Evolutionary conservation across 768 basidiomycete genomes (phyloP).

Genomic region (Sporobolomyces roseus): DNA sequence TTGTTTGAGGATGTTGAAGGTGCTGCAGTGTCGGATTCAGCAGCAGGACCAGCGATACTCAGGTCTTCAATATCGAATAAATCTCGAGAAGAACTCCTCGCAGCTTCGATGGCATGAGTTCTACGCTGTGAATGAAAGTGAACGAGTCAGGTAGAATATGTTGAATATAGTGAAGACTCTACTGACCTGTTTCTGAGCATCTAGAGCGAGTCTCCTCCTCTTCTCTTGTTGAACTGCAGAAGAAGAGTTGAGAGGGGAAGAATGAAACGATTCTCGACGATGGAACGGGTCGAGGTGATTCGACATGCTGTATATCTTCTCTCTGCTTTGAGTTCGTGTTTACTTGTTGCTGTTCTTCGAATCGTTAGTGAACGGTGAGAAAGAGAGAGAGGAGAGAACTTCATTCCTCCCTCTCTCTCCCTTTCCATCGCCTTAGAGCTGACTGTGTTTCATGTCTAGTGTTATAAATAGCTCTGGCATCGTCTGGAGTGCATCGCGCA

Average conservation of each 20-base stretch:
- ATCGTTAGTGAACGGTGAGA: no score
- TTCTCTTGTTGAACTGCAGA: conserved; percentile 3
- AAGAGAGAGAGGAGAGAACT: neutral
- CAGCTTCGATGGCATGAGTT: conserved; percentile 31
- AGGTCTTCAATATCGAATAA: conserved; percentile 30
- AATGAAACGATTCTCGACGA: conserved; percentile 13
- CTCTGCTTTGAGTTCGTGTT: no score
- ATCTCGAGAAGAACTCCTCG: conserved; percentile 16
- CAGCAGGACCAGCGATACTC: neutral
- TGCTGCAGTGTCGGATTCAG: neutral
- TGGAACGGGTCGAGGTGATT: neutral
- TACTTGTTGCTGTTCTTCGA: no score
- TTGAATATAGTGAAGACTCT: rapidly evolving
- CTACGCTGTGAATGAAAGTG: neutral
- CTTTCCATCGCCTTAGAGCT: no score
- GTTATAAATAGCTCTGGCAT: no score
- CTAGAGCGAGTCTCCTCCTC: conserved; percentile 14
- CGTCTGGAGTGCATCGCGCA: no score
- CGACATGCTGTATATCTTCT: neutral
- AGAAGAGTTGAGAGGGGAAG: neutral
- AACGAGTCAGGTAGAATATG: neutral
- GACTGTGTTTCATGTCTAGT: no score
- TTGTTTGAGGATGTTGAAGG: no score
- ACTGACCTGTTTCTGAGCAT: conserved; percentile 22
- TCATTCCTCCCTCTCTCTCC: no score